Evolutionary conservation across 805 yeast species (phyloP), one percentile per base, ranked within the genome.

Genomic region (Saccharomycopsis sp.): DNA sequence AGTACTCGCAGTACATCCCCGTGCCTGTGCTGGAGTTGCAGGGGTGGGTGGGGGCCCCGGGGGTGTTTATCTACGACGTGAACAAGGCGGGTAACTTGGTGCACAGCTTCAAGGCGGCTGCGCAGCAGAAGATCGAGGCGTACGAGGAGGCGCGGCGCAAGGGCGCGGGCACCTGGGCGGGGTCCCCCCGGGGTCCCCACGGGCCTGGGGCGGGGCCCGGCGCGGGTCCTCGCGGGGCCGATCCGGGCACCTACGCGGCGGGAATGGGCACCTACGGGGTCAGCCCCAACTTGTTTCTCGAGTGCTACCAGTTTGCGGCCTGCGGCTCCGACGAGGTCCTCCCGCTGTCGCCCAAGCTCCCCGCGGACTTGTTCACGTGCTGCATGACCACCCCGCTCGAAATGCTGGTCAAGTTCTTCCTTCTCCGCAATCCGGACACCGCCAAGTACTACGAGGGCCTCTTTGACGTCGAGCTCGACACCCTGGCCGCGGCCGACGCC

Each of bases 1-100:
- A 97, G 1, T 94, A 91, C 69, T 94, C 99, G 1, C 99, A 94
- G 72, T 94, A 94, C 69, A 94, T 94, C 59, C 99, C 99, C 0
- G 94, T 94, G 1, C 89, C 97, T 8, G 73, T 94, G n/a, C 91
- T 89, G 70, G 99, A 94, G 67, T 75, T 94, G 52, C 99, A 94
- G 66, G 85, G 95, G 2, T 94, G 99, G 99, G 75, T 94, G 9
- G 99, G 99, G 8, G 97, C 97, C 1, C 99, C 99, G 0, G 92
- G 96, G 56, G 87, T 94, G 18, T 91, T 87, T 71, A 97, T 92
- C 50, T 91, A 87, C 70, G 99, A 94, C 72, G 91, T 98, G 69
- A 89, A 86, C 65, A 87, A 89, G 59, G 97, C 99, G 0, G 99
- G 97, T 1, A 87, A 91, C 70, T 91, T 94, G 54, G 88, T 94